A percentile compares a stretch with the other conserved stretches of the same genome.
Evolutionary conservation across 2,329 filamentous ascomycete genomes (phyloP).

Genomic region (Dothistroma pini): DNA sequence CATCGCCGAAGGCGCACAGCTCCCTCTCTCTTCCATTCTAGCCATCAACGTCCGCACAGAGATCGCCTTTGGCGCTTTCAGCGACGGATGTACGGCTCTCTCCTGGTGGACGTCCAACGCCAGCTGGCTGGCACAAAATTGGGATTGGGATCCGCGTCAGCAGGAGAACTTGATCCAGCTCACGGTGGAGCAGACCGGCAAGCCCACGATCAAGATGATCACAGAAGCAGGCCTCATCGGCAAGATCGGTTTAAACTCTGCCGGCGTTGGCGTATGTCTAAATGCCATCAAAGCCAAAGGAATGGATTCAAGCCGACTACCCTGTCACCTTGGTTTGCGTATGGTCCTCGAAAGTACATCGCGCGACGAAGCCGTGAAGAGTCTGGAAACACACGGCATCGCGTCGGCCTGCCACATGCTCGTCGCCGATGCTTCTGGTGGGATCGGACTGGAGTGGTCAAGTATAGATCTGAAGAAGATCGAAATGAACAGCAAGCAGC

Average conservation of each 20-base stretch:
- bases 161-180: conserved; percentile 49
- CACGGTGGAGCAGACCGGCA: conserved; percentile 42
- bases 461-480: conserved; percentile 33
- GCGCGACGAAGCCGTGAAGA: conserved; percentile 45
- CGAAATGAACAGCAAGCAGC: conserved; percentile 32
- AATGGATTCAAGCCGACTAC: conserved; percentile 50
- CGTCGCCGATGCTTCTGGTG: conserved; percentile 48
- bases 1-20: conserved; percentile 50
- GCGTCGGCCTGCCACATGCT: conserved; percentile 54
- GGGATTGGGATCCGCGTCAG: conserved; percentile 54
- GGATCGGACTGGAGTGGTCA: conserved; percentile 51
- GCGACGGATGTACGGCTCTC: conserved; percentile 56
- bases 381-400: conserved; percentile 47
- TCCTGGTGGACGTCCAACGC: conserved; percentile 40
- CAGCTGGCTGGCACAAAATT: conserved; percentile 39
- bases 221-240: conserved; percentile 61
- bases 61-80: conserved; percentile 53
- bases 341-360: conserved; percentile 52
- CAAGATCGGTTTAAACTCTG: conserved; percentile 62
- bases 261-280: conserved; percentile 56
- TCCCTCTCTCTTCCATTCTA: conserved; percentile 51
- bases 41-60: conserved; percentile 57
- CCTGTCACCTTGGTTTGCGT: conserved; percentile 60
- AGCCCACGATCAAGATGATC: conserved; percentile 53
- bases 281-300: conserved; percentile 60